Conservation (phyloP, 495 filamentous ascomycete genomes). For the Xylaria intraflava region DNA sequence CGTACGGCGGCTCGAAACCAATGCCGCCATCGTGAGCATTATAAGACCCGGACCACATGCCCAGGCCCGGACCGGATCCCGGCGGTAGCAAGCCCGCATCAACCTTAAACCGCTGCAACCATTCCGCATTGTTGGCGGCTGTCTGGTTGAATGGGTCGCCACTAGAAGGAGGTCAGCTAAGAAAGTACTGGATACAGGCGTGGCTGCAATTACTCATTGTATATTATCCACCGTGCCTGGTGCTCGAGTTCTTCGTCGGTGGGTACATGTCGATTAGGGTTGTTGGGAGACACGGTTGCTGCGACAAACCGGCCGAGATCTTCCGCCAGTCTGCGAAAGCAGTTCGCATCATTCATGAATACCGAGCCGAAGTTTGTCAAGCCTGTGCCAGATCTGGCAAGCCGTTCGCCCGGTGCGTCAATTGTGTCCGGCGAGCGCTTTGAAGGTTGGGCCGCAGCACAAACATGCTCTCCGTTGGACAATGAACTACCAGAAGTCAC, state of each 20-base stretch:
- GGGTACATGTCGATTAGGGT: conserved; percentile 46
- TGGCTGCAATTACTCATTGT: conserved; percentile 42
- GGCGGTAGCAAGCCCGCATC: conserved; percentile 49
- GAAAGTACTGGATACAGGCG: conserved; percentile 10
- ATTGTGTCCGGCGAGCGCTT: conserved; percentile 12
- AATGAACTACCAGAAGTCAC: conserved; percentile 10
- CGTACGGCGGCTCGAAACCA: conserved; percentile 44
- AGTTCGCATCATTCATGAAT: conserved; percentile 49
- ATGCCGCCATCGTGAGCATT: conserved; percentile 35
- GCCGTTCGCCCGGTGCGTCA: conserved; percentile 5
- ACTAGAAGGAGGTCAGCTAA: conserved; percentile 24
- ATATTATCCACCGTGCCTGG: conserved; percentile 51
- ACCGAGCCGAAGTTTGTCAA: conserved; percentile 26
- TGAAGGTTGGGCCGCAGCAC: not conserved
- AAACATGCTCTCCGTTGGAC: not conserved
- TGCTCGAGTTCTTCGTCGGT: conserved; percentile 48
- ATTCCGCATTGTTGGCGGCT: conserved; percentile 63
- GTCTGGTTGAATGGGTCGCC: conserved; percentile 73
- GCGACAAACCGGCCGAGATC: conserved; percentile 45
- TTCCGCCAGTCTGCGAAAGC: conserved; percentile 42
- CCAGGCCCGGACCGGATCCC: conserved; percentile 39
- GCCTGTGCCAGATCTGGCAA: not conserved
- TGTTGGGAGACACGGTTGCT: conserved; percentile 44
- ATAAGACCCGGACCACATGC: conserved; percentile 28
- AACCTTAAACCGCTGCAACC: conserved; percentile 64